Conservation (phyloP, 2,329 filamentous ascomycete genomes). For the Phoma herbarum region DNA sequence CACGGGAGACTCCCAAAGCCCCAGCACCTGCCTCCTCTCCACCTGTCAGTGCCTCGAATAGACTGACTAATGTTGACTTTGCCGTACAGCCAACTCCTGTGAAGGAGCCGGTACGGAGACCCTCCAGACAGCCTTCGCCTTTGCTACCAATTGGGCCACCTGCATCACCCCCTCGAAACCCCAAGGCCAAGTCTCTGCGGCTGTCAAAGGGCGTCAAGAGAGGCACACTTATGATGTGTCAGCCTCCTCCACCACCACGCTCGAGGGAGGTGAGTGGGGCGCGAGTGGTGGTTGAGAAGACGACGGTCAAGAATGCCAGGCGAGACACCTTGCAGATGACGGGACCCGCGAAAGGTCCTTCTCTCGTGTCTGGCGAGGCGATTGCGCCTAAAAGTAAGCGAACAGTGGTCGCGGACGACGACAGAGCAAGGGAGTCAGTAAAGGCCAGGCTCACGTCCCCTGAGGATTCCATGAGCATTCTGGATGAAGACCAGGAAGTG, state of each 20-base stretch:
- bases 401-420: slow-evolving; percentile 1
- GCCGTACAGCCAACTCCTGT: slow-evolving; percentile 27
- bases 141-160: slow-evolving; percentile 24
- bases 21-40: slow-evolving; percentile 46
- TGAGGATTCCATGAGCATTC: slow-evolving; percentile 20
- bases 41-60: slow-evolving; percentile 49
- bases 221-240: slow-evolving; percentile 55
- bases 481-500: slow-evolving; percentile 37
- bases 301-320: neutral
- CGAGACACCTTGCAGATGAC: neutral
- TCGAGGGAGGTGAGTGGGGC: slow-evolving; percentile 14
- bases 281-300: neutral
- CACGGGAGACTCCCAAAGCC: slow-evolving; percentile 34
- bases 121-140: neutral
- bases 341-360: neutral
- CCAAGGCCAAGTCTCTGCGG: slow-evolving; percentile 49
- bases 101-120: neutral
- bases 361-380: neutral
- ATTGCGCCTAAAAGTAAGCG: slow-evolving; percentile 18
- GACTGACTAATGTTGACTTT: slow-evolving; percentile 47
- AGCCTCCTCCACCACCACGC: slow-evolving; percentile 43
- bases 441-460: slow-evolving; percentile 10
- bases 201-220: slow-evolving; percentile 52
- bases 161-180: slow-evolving; percentile 30
- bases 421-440: neutral